phyloP scores from a whole-genome alignment of 257 asterid genomes.

The Cynanchum wilfordii region DNA sequence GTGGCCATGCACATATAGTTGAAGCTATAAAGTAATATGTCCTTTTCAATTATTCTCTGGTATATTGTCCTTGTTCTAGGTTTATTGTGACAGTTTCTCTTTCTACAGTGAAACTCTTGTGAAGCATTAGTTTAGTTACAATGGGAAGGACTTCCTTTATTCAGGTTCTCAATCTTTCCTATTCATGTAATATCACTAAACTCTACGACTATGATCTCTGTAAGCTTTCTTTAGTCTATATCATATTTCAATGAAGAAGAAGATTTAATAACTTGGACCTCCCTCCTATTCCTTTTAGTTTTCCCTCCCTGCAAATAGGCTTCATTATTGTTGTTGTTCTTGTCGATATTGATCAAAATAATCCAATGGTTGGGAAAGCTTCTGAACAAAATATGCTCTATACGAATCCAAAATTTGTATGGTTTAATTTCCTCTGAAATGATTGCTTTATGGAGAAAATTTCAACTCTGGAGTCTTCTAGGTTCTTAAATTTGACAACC shows the following conservation, averaged over 20 bases:
- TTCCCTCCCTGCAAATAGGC: background rate
- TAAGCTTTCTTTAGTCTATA: background rate
- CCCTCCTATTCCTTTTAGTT: background rate
- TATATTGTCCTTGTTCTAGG: conserved; percentile 8
- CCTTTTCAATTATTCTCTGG: background rate
- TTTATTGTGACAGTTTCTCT: conserved; percentile 19
- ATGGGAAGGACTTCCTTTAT: conserved; percentile 86
- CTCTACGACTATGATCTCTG: background rate
- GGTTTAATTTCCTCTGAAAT: background rate
- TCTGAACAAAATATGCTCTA: background rate
- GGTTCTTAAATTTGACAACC: background rate
- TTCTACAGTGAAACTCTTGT: conserved; percentile 85
- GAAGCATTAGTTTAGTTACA: conserved; percentile 86
- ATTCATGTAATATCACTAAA: background rate
- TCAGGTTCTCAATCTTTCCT: conserved; percentile 46
- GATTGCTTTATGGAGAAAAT: no score
- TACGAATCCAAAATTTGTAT: background rate
- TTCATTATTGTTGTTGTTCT: no score
- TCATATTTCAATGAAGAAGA: background rate
- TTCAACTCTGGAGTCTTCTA: background rate
- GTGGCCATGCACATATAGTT: conserved; percentile 95
- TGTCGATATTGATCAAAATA: background rate
- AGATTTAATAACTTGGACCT: background rate
- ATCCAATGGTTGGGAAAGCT: background rate
- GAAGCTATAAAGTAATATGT: conserved; percentile 70